Conservation (phyloP, 257 asterid genomes). For the Salvia rosmarinus region DNA sequence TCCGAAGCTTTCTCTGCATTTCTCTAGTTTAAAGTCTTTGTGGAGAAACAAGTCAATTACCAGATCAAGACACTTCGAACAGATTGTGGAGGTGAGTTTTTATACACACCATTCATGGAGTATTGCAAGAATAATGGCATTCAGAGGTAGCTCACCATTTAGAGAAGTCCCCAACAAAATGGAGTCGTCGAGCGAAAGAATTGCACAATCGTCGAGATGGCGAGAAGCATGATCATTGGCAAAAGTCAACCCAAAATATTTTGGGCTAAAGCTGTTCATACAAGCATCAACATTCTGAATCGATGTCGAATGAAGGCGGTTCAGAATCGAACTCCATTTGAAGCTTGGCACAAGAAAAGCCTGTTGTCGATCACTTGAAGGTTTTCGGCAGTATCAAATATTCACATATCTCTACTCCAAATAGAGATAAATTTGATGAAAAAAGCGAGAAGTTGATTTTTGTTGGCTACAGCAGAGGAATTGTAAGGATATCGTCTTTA, state of each 20-base stretch:
- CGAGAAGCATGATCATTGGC: conserved; percentile 10
- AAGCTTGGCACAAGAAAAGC: not conserved
- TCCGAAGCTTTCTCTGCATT: not conserved
- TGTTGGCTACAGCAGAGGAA: not conserved
- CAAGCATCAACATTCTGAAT: not conserved
- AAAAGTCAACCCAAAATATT: not conserved
- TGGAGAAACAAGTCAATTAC: not conserved
- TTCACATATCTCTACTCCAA: not conserved
- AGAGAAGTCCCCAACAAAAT: conserved; percentile 11
- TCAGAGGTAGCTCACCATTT: not conserved
- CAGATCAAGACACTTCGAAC: not conserved
- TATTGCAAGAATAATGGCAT: not conserved
- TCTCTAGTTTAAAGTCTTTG: not conserved
- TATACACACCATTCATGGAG: not conserved
- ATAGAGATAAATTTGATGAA: conserved; percentile 1
- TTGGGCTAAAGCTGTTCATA: not conserved
- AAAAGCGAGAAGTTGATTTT: not conserved
- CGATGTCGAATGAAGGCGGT: not conserved
- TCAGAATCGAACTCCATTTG: not conserved
- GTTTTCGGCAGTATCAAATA: not conserved
- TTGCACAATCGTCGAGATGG: not conserved
- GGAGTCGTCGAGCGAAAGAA: not conserved
- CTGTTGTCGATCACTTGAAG: not conserved
- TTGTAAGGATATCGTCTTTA: not conserved
- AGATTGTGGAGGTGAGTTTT: conserved; percentile 8